A percentile compares a stretch with the other conserved stretches of the same genome.
These are phyloP conservation scores for Gynostemma pentaphyllum DNA, from an alignment of 306 rosid genomes.

Conservation along the genomic window DNA sequence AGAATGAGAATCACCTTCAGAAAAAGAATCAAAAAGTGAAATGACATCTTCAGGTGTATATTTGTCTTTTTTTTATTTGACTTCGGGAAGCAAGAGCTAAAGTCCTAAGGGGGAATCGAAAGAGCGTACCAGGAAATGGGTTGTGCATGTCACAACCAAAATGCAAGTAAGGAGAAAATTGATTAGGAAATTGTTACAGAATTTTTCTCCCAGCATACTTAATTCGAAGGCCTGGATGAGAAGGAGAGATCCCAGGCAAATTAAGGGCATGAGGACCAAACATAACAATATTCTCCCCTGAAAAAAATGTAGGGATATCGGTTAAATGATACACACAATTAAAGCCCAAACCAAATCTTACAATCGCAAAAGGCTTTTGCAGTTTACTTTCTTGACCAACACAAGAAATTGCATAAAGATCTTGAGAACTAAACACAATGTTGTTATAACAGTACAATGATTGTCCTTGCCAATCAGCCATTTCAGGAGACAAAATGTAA, in stretches of 20 bases:
- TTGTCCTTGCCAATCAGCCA: constrained; percentile 99
- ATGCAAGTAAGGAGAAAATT: constrained; percentile 81
- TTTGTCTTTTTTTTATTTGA: constrained; percentile 85
- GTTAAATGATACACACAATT: constrained; percentile 98
- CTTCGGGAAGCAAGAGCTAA: constrained; percentile 74
- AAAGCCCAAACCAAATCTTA: constrained; percentile 97
- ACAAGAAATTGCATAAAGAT: constrained; percentile 98
- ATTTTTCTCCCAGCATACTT: constrained; percentile 78
- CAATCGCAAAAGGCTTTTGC: constrained; percentile 92
- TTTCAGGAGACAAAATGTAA: constrained; percentile 94
- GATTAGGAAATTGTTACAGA: constrained; percentile 95
- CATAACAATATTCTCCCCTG: constrained; percentile 95
- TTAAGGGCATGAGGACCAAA: constrained; percentile 90
- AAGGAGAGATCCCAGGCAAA: constrained; percentile 98
- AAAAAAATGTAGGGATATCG: constrained; percentile 85
- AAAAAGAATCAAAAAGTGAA: constrained; percentile 68
- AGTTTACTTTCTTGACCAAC: constrained; percentile 99
- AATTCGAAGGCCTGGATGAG: constrained; percentile 91
- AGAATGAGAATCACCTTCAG: constrained; percentile 75
- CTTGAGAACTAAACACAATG: constrained; percentile 84
- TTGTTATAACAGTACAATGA: constrained; percentile 88
- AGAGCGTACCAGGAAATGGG: constrained; percentile 83
- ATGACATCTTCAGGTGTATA: constrained; percentile 77
- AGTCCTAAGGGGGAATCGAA: constrained; percentile 90
- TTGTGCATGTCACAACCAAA: constrained; percentile 92